Conservation (phyloP, 371 early-diverging fungal species). For the Mortierella sp. region DNA sequence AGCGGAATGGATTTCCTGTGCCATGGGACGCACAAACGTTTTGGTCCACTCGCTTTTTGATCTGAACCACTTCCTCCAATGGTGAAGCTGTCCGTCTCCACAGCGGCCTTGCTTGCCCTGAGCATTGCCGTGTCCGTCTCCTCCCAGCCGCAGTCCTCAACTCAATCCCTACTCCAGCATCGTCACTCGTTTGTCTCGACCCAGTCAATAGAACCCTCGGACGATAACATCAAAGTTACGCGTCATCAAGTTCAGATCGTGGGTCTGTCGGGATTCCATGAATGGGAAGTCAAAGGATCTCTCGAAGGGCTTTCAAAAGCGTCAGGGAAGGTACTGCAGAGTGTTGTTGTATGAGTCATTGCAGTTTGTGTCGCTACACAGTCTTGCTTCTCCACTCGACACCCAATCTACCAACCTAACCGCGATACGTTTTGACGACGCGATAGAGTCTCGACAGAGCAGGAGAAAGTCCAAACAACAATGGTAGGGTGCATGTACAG, state of each 20-base stretch:
- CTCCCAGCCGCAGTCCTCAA: not conserved
- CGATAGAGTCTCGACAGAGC: not conserved
- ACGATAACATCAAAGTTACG: conserved; percentile 41
- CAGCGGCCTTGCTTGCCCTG: conserved; percentile 22
- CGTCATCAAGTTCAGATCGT: conserved; percentile 43
- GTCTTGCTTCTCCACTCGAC: not conserved
- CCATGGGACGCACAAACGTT: too few relatives aligned
- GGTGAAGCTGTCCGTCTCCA: conserved; percentile 27
- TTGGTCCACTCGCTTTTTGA: too few relatives aligned
- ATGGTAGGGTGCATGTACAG: conserved; percentile 30
- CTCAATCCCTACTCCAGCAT: conserved; percentile 19
- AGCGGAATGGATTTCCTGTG: too few relatives aligned
- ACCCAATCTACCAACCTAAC: not conserved
- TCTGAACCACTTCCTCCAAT: conserved; percentile 4
- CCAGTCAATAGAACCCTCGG: conserved; percentile 38
- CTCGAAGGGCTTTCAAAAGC: conserved; percentile 10
- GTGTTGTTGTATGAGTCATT: too few relatives aligned
- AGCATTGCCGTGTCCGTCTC: conserved; percentile 7
- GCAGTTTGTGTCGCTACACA: not conserved
- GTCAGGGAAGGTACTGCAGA: conserved; percentile 14
- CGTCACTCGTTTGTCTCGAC: conserved; percentile 51
- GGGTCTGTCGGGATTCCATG: conserved; percentile 34
- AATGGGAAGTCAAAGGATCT: conserved; percentile 51
- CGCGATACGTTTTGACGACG: not conserved
- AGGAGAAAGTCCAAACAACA: not conserved